These are phyloP conservation scores for Closterium sp. DNA, from an alignment of 139 green algal genomes.

Conservation along the genomic window DNA sequence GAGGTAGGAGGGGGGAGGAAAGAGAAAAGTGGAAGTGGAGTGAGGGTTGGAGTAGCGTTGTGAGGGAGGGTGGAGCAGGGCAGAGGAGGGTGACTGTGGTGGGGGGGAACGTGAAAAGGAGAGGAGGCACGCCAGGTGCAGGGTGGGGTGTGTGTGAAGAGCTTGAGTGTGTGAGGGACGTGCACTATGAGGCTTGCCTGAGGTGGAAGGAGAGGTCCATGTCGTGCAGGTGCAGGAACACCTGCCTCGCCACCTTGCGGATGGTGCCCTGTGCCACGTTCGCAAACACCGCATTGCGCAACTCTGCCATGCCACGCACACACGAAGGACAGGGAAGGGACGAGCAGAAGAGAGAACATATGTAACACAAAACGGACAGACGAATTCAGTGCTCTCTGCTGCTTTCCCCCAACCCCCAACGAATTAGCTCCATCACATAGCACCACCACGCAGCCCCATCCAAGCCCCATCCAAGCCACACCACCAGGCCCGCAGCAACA, in stretches of 20 bases:
- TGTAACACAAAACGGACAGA: not conserved
- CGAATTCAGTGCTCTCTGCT: not conserved
- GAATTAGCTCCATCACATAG: not conserved
- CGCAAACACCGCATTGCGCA: constrained; percentile 88
- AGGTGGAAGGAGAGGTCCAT: constrained; percentile 91
- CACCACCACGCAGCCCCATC: not conserved
- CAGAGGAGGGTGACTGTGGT: not conserved
- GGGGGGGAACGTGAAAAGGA: not conserved
- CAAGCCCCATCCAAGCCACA: not conserved
- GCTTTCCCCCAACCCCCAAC: not conserved
- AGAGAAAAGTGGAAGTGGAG: not conserved
- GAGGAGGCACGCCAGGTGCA: not conserved
- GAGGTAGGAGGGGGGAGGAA: not conserved
- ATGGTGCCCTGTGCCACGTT: constrained; percentile 63
- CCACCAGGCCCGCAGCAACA: constrained; percentile 8
- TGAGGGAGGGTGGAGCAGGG: not conserved
- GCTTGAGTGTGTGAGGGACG: not conserved
- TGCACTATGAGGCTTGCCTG: constrained; percentile 33
- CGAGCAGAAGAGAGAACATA: no score
- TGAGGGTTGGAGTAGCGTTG: not conserved
- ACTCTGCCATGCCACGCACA: constrained; percentile 58
- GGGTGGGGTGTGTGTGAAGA: not conserved
- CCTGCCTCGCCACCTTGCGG: constrained; percentile 25
- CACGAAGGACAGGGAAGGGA: not conserved
- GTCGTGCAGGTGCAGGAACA: constrained; percentile 87